Percentiles rank a stretch among this genome's conserved stretches.
Evolutionary conservation across 768 basidiomycete species (phyloP).

Genomic region (Gloeostereum incarnatum): DNA sequence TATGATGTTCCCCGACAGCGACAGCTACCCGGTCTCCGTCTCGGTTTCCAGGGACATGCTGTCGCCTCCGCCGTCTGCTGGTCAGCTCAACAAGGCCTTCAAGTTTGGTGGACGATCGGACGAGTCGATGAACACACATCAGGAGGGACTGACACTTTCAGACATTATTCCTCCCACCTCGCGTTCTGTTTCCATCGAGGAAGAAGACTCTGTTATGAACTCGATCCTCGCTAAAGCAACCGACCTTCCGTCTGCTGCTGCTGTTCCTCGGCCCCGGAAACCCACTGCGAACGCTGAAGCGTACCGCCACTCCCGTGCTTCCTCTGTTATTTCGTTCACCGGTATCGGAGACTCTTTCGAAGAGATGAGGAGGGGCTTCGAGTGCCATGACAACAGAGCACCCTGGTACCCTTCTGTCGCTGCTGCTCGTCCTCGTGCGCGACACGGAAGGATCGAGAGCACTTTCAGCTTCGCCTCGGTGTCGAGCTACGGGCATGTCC

Average conservation of each 20-base stretch:
- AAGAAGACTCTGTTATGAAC: slow-evolving; percentile 43
- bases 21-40: no score
- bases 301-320: slow-evolving; percentile 29
- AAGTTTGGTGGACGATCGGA: slow-evolving; percentile 54
- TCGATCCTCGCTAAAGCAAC: slow-evolving; percentile 44
- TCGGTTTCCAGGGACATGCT: no score
- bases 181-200: slow-evolving; percentile 30
- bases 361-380: slow-evolving; percentile 72
- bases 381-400: slow-evolving; percentile 54
- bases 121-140: slow-evolving; percentile 10
- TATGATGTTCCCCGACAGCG: no score
- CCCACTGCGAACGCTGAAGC: slow-evolving; percentile 34
- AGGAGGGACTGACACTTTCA: slow-evolving; percentile 47
- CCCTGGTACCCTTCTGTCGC: slow-evolving; percentile 56
- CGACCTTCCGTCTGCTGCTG: slow-evolving; percentile 21
- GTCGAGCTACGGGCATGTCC: slow-evolving; percentile 66
- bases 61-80: no score
- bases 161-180: slow-evolving; percentile 68
- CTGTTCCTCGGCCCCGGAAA: slow-evolving; percentile 9
- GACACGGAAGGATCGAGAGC: slow-evolving; percentile 46
- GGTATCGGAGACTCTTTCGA: slow-evolving; percentile 73
- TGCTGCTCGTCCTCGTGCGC: slow-evolving; percentile 22
- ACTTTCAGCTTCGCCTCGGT: slow-evolving; percentile 69
- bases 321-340: slow-evolving; percentile 55
- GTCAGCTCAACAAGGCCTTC: slow-evolving; percentile 63